phyloP scores from a whole-genome alignment of 345 rosid species.

The Sonneratia caseolaris region DNA sequence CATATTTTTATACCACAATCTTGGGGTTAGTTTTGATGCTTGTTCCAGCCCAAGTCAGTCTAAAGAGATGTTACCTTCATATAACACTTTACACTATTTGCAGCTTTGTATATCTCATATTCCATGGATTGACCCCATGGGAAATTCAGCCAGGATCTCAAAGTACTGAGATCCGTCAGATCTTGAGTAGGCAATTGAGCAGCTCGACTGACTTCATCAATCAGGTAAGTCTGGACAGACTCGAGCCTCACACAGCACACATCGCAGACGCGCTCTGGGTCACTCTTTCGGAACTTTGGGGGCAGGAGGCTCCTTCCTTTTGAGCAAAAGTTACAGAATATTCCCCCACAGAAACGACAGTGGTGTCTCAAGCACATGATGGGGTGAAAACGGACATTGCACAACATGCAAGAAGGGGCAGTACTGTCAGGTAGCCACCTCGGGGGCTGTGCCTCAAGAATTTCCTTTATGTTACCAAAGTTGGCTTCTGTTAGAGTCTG shows the following conservation, averaged over 20 bases:
- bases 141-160: constrained; percentile 96
- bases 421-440: constrained; percentile 84
- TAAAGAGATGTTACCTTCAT: constrained; percentile 31
- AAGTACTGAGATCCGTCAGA: constrained; percentile 86
- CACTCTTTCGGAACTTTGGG: constrained; percentile 43
- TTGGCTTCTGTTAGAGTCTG: constrained; percentile 70
- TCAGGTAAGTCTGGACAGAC: constrained; percentile 76
- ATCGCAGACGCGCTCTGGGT: constrained; percentile 90
- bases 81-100: constrained; percentile 67
- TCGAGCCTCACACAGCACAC: constrained; percentile 79
- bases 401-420: constrained; percentile 86
- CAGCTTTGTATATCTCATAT: constrained; percentile 83
- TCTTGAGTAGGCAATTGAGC: constrained; percentile 81
- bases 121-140: constrained; percentile 97
- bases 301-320: constrained; percentile 92
- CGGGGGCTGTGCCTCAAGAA: constrained; percentile 85
- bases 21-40: too few relatives aligned
- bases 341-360: constrained; percentile 90
- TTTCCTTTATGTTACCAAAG: constrained; percentile 50
- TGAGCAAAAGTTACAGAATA: constrained; percentile 78
- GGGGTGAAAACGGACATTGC: constrained; percentile 81
- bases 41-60: not conserved
- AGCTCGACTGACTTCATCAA: constrained; percentile 91
- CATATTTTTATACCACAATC: not conserved
- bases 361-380: constrained; percentile 94